Evolutionary conservation across 352 stramenopile species (phyloP).

Genomic region (Phytopythium delawarense): DNA sequence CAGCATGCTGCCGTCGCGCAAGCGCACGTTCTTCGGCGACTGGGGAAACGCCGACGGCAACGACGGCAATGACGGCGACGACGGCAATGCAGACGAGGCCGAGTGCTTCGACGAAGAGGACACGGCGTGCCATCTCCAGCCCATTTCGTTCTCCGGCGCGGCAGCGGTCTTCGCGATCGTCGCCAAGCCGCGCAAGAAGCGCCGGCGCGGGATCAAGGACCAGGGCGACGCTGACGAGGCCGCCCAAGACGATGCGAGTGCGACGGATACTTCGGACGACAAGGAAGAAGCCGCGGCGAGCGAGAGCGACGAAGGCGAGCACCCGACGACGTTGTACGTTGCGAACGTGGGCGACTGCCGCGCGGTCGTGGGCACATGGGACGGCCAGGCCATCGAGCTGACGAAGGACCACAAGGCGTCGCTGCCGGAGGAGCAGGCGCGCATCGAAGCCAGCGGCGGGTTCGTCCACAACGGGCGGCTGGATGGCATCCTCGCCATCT

Average conservation of each 20-base stretch:
- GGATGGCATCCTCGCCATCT: conserved; percentile 86
- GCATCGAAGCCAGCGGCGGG: conserved; percentile 77
- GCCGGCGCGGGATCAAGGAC: conserved; percentile 9
- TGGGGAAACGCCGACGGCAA: conserved; percentile 16
- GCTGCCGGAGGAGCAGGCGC: conserved; percentile 63
- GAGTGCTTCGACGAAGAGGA: conserved; percentile 46
- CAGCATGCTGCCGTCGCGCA: conserved; percentile 61
- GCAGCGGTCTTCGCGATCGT: conserved; percentile 64
- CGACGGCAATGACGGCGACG: conserved; percentile 29
- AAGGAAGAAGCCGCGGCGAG: conserved; percentile 1
- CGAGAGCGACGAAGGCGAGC: conserved; percentile 19
- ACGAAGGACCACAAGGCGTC: conserved; percentile 88
- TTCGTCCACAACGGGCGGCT: conserved; percentile 88
- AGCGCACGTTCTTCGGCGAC: conserved; percentile 43
- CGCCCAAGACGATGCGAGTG: conserved; percentile 6
- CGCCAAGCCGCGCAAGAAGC: conserved; percentile 39
- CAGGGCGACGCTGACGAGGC: conserved; percentile 6
- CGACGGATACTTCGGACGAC: neutral
- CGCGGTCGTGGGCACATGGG: conserved; percentile 76
- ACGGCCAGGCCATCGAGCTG: conserved; percentile 71
- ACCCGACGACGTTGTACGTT: conserved; percentile 63
- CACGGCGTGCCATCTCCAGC: conserved; percentile 51
- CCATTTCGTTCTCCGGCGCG: conserved; percentile 85
- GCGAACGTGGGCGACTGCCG: conserved; percentile 90
- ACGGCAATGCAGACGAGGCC: conserved; percentile 38